phyloP scores from a whole-genome alignment of 1,139 yeast genomes.

The Suhomyces yuchorum region DNA sequence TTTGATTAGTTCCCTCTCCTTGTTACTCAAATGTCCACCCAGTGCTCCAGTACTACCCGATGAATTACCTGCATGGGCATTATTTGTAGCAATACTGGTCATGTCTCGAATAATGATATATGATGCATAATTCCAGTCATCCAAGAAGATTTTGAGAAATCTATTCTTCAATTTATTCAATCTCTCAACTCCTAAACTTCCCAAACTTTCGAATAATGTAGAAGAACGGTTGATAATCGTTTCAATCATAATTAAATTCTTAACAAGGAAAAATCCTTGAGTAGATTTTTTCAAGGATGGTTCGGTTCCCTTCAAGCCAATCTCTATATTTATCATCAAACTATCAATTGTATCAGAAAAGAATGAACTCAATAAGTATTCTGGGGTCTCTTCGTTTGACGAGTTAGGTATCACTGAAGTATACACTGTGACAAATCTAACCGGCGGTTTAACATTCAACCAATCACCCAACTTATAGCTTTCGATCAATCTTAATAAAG shows the following conservation, averaged over 20 bases:
- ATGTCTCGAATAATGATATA: slow-evolving; percentile 69
- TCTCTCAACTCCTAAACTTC: slow-evolving; percentile 65
- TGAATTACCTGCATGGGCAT: slow-evolving; percentile 41
- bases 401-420: slow-evolving; percentile 47
- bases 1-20: slow-evolving; percentile 82
- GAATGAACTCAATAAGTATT: slow-evolving; percentile 60
- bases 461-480: slow-evolving; percentile 63
- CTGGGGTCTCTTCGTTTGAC: slow-evolving; percentile 39
- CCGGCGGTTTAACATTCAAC: slow-evolving; percentile 60
- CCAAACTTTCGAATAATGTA: slow-evolving; percentile 54
- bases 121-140: slow-evolving; percentile 84
- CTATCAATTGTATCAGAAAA: slow-evolving; percentile 78
- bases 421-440: slow-evolving; percentile 52
- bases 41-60: slow-evolving; percentile 21
- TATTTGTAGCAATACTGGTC: slow-evolving; percentile 53
- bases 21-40: slow-evolving; percentile 44
- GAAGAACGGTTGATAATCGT: slow-evolving; percentile 67
- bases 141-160: slow-evolving; percentile 72
- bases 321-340: slow-evolving; percentile 60
- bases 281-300: slow-evolving; percentile 47
- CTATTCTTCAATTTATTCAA: slow-evolving; percentile 71
- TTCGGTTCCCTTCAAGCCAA: slow-evolving; percentile 45
- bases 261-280: slow-evolving; percentile 71
- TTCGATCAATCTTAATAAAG: slow-evolving; percentile 55
- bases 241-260: slow-evolving; percentile 74